Conservation (phyloP, 768 basidiomycete genomes). For the Astraeus odoratus region DNA sequence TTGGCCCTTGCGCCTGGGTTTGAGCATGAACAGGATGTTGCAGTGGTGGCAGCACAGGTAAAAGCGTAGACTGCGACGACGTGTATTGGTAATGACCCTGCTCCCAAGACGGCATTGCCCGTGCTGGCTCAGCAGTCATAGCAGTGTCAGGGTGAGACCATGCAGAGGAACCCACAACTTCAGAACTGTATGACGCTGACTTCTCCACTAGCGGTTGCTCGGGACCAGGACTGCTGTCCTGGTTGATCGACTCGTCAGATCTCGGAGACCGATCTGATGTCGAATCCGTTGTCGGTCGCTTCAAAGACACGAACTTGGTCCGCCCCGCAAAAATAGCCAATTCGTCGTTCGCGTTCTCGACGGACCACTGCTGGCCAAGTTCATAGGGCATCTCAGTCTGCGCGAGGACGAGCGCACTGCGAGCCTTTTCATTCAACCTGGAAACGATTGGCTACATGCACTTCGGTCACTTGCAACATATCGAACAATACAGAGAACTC, state of each 20-base stretch:
- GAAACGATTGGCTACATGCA: slow-evolving; percentile 47
- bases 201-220: not conserved
- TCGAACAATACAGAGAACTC: slow-evolving; percentile 14
- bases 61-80: not conserved
- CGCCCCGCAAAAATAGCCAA: slow-evolving; percentile 64
- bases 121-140: not conserved
- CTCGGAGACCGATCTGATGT: not conserved
- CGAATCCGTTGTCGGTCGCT: slow-evolving; percentile 26
- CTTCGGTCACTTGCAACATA: slow-evolving; percentile 2
- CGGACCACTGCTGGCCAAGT: slow-evolving; percentile 40
- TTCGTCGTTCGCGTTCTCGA: slow-evolving; percentile 56
- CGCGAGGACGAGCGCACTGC: slow-evolving; percentile 41
- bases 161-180: not conserved
- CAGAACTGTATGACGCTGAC: not conserved
- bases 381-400: slow-evolving; percentile 27
- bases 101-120: not conserved
- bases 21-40: not conserved
- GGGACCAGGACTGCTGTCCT: not conserved
- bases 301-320: slow-evolving; percentile 51
- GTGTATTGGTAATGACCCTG: not conserved
- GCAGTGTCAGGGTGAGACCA: not conserved
- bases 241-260: slow-evolving; percentile 1
- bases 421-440: slow-evolving; percentile 61
- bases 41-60: not conserved
- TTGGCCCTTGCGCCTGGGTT: not conserved